Evolutionary conservation across 192 early-diverging fungal species (phyloP).

Genomic region (Anaeromyces robustus): DNA sequence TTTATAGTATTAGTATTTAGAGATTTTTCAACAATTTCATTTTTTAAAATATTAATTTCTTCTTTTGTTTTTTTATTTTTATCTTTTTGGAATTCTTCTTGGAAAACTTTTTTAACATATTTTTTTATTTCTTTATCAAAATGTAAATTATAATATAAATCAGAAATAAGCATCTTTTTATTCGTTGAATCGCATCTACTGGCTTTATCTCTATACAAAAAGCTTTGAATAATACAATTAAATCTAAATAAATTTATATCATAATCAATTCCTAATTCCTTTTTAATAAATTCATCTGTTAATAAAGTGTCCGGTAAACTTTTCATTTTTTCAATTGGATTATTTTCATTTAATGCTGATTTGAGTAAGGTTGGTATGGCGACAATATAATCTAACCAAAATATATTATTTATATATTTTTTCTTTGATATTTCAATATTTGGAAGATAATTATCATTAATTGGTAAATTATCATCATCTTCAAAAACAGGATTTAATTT

Average conservation of each 20-base stretch:
- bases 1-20: background rate
- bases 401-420: background rate
- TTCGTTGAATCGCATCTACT: slow-evolving; percentile 4
- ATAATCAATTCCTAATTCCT: background rate
- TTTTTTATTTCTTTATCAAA: background rate
- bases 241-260: background rate
- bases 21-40: slow-evolving; percentile 1
- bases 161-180: background rate
- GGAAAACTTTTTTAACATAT: slow-evolving; percentile 4
- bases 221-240: slow-evolving; percentile 2
- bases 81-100: slow-evolving; percentile 5
- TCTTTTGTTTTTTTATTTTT: slow-evolving; percentile 4
- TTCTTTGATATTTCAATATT: background rate
- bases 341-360: background rate
- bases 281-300: background rate
- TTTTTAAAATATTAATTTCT: slow-evolving; percentile 5
- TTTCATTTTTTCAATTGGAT: background rate
- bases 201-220: slow-evolving; percentile 6
- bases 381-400: background rate
- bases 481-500: background rate
- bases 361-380: background rate
- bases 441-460: background rate
- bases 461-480: background rate
- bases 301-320: background rate
- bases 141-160: background rate